These are phyloP conservation scores for Musa acuminata DNA, from an alignment of 176 grass and related monocot genomes.

Conservation along the genomic window DNA sequence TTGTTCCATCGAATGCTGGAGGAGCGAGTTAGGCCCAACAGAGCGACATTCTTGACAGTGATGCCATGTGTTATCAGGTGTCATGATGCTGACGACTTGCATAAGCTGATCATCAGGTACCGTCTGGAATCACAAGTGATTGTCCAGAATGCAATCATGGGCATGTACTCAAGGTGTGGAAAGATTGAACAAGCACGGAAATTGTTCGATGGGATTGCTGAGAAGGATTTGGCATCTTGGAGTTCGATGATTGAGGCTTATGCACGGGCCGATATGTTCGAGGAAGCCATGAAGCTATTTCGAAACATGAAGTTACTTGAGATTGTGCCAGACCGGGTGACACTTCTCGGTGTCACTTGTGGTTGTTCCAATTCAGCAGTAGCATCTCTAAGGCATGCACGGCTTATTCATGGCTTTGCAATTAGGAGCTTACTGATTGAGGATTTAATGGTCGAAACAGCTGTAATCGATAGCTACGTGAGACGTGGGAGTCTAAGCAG, in stretches of 20 bases:
- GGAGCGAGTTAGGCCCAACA: conserved; percentile 18
- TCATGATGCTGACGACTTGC: conserved; percentile 13
- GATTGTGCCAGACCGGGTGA: conserved; percentile 17
- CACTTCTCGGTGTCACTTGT: conserved; percentile 9
- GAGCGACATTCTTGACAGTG: conserved; percentile 26
- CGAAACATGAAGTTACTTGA: conserved; percentile 12
- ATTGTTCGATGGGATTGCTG: conserved; percentile 13
- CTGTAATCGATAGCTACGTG: conserved; percentile 18
- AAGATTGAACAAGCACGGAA: conserved; percentile 2
- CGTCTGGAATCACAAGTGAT: conserved; percentile 11
- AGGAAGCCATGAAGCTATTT: conserved; percentile 14
- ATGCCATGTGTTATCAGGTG: conserved; percentile 8
- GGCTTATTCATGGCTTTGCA: conserved; percentile 7
- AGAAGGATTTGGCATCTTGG: conserved; percentile 26
- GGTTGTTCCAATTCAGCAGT: conserved; percentile 19
- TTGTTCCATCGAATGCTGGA: conserved; percentile 17
- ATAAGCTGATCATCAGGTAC: conserved; percentile 1
- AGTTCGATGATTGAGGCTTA: conserved; percentile 27
- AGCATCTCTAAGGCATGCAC: conserved; percentile 17
- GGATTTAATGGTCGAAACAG: conserved; percentile 20
- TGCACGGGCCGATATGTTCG: conserved; percentile 3
- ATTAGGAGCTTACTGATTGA: conserved; percentile 4
- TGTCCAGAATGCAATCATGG: conserved; percentile 20
- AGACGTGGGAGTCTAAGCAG: conserved; percentile 1
- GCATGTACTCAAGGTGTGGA: conserved; percentile 17